Percentiles rank a stretch among this genome's conserved stretches.
Conservation (phyloP, 2,329 filamentous ascomycete species). For the Pseudogymnoascus sp. region DNA sequence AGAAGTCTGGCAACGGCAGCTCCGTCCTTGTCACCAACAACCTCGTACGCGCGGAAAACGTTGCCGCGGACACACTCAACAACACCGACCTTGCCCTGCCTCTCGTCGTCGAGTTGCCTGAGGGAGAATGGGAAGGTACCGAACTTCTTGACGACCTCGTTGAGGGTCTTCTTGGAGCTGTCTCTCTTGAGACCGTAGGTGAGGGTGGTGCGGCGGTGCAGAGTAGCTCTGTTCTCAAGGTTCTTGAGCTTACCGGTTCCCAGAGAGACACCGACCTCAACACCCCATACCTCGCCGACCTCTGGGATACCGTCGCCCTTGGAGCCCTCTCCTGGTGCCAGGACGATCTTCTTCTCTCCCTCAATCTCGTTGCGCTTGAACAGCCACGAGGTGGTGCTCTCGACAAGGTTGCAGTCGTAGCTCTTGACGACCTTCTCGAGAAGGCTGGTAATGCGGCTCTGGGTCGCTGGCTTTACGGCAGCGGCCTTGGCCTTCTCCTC, state of each 20-base stretch:
- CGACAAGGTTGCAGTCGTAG: conserved; percentile 87
- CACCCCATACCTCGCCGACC: conserved; percentile 91
- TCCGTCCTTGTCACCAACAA: conserved; percentile 87
- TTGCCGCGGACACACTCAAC: conserved; percentile 92
- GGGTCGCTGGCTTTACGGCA: conserved; percentile 71
- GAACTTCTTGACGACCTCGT: conserved; percentile 95
- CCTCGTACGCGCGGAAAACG: conserved; percentile 91
- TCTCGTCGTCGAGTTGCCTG: conserved; percentile 93
- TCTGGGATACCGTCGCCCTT: conserved; percentile 88
- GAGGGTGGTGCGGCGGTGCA: conserved; percentile 86
- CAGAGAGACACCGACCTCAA: conserved; percentile 88
- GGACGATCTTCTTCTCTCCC: conserved; percentile 82
- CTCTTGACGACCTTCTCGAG: conserved; percentile 86
- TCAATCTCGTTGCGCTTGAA: conserved; percentile 98
- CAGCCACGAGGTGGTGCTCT: conserved; percentile 96
- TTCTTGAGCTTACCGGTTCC: conserved; percentile 93
- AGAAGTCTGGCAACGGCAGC: conserved; percentile 77
- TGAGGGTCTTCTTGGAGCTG: conserved; percentile 84
- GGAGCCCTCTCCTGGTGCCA: conserved; percentile 75
- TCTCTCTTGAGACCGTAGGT: conserved; percentile 92
- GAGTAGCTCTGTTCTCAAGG: conserved; percentile 76
- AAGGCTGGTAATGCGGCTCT: conserved; percentile 76
- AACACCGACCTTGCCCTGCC: conserved; percentile 88
- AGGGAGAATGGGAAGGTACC: conserved; percentile 96
- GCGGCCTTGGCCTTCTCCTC: conserved; percentile 94